Evolutionary conservation across 306 rosid species (phyloP), one percentile per base, ranked within the genome.

Genomic region (Dalbergia cochinchinensis): DNA sequence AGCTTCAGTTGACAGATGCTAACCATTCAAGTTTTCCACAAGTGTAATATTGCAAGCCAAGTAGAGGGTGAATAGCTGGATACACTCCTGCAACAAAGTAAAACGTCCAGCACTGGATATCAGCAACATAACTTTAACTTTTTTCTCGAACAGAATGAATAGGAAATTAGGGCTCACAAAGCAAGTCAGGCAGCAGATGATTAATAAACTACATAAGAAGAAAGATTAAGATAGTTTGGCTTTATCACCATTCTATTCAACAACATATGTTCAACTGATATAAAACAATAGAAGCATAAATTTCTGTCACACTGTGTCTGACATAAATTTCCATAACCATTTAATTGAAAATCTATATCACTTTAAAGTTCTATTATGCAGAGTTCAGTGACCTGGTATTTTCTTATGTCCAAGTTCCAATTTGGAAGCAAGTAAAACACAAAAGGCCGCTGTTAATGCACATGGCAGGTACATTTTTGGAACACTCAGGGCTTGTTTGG

Each of bases 11-110:
- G 18, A 58, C 11, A 80, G 72, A 86, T 80, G 76, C 94, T 86
- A 64, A 91, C 99, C 99, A 92, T 90, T 91, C 94, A 33, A 94
- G 94, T 87, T 94, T 94, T 76, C 99, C 99, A 83, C 94, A 84
- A 9, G 99, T 87, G 86, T 90, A 94, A 74, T 87, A 91, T 72
- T 92, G 99, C 91, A 94, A 85, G 51, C 97, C 97, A 70, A 92
- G 97, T 83, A 91, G 78, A 16, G 99, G 99, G 86, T 94, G 97
- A 66, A 84, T 86, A 45, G 87, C 87, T 22, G 87, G 95, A 88
- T 94, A 94, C 59, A 84, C 86, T 81, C 93, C 99, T 94, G 86
- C 83, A 76, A 50, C 39, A 35, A 70, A 81, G 69, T 57, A 77
- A 77, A 73, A 48, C 44, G 39, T 45, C 44, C 79, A 63, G 37